Base-by-base conservation (phyloP, 306 rosid species). In the Erythrophleum fordii region DNA sequence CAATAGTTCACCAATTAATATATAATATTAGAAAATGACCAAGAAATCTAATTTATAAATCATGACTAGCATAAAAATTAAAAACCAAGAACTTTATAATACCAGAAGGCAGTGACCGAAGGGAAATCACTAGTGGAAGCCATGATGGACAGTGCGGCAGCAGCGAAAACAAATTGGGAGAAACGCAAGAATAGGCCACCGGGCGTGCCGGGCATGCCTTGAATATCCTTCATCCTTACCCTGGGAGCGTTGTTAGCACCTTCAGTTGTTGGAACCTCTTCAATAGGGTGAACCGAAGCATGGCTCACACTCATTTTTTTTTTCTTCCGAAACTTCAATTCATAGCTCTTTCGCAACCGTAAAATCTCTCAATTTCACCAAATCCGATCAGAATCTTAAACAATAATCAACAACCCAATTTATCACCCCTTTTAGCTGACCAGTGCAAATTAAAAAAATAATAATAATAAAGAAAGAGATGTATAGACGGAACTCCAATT, bases 181-280 rank as follows among this genome's bases (percentile, higher is more conserved):
- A 89, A 51, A 58, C 98, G 92, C 80, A 94, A 58, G 77, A 71
- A 84, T 1, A 94, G 85, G 49, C 97, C 97, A 25, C 92, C 93
- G 9, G 83, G 85, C 4, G 98, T 94, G 81, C 97, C 98, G n/a
- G 98, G 97, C 98, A 91, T 94, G 58, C 98, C 98, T 60, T 89
- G 93, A 6, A 91, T 64, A 70, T 91, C 94, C 77, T 91, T 92
- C 97, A 94, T 89, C 86, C 98, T 86, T 84, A 83, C 89, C 75
- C 92, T 77, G 9, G 89, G 91, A 23, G 80, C 89, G 82, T 85
- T 84, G 80, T 84, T 84, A 8, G 77, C 90, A 22, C 79, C 97
- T 41, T 86, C 91, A 41, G 82, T 91, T 7, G 87, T 84, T 73
- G 97, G 89, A 10, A 69, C 80, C n/a, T 85, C 94, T 51, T 91